Evolutionary conservation across 2,329 filamentous ascomycete genomes (phyloP).

Genomic region (Magnaporthiopsis rhizophila): DNA sequence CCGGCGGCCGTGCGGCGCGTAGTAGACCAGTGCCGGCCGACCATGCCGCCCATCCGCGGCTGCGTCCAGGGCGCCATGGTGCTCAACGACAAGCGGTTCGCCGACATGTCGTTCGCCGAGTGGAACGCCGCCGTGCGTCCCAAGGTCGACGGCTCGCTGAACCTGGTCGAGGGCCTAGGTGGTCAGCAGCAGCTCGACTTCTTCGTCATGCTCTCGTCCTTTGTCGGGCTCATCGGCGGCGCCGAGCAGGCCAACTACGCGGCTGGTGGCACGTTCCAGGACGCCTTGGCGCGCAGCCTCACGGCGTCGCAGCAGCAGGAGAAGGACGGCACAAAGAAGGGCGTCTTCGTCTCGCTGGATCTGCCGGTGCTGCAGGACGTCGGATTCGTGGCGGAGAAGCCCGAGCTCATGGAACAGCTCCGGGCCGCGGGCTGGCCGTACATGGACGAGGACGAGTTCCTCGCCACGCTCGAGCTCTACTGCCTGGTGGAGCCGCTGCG

Average conservation of each 20-base stretch:
- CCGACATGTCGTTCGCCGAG: conserved; percentile 5
- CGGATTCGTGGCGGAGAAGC: conserved; percentile 9
- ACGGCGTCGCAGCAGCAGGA: not conserved
- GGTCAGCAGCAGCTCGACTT: conserved; percentile 22
- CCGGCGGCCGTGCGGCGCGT: not conserved
- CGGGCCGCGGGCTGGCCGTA: conserved; percentile 10
- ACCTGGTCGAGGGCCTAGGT: conserved; percentile 15
- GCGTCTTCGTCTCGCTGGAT: conserved; percentile 2
- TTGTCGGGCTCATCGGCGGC: conserved; percentile 26
- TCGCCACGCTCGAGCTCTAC: conserved; percentile 7
- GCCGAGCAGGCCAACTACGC: conserved; percentile 30
- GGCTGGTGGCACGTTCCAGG: conserved; percentile 28
- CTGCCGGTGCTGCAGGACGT: conserved; percentile 7
- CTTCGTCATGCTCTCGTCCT: conserved; percentile 32
- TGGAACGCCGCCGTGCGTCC: conserved; percentile 7
- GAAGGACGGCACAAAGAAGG: not conserved
- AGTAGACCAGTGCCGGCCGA: not conserved
- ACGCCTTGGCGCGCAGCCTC: conserved; percentile 10
- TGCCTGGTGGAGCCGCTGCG: not conserved
- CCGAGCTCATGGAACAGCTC: conserved; percentile 5
- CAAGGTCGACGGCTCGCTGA: conserved; percentile 12
- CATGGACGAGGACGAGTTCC: conserved; percentile 12
- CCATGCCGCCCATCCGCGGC: conserved; percentile 22
- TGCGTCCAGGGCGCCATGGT: conserved; percentile 27
- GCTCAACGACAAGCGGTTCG: conserved; percentile 5